These are phyloP conservation scores for Umbelopsis isabellina DNA, from an alignment of 192 early-diverging fungal species.

Conservation along the genomic window DNA sequence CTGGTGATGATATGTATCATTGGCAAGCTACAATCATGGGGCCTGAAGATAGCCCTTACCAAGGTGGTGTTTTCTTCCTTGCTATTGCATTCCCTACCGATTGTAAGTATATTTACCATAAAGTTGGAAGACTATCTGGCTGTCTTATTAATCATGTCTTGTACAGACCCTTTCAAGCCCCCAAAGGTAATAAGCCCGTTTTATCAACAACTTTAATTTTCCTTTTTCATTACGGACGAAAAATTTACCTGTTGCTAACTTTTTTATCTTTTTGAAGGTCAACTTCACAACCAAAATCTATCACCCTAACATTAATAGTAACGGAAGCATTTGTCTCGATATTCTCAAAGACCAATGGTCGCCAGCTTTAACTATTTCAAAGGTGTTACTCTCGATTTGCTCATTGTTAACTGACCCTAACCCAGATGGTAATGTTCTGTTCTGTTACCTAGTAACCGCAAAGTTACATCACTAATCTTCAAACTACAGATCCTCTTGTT, in stretches of 20 bases:
- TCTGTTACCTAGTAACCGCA: not conserved
- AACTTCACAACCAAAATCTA: constrained; percentile 97
- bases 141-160: not conserved
- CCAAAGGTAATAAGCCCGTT: constrained; percentile 72
- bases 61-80: constrained; percentile 96
- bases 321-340: constrained; percentile 97
- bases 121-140: not conserved
- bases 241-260: not conserved
- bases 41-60: constrained; percentile 90
- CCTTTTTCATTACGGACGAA: not conserved
- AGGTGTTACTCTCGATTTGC: constrained; percentile 97
- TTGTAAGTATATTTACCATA: constrained; percentile 47
- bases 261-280: constrained; percentile 53
- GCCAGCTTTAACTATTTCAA: constrained; percentile 97
- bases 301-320: constrained; percentile 99
- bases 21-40: constrained; percentile 99
- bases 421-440: constrained; percentile 57
- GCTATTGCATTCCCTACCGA: constrained; percentile 98
- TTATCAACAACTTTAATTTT: constrained; percentile 26
- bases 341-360: constrained; percentile 99
- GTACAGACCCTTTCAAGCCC: constrained; percentile 83
- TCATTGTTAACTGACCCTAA: constrained; percentile 99
- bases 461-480: not conserved
- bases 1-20: constrained; percentile 90
- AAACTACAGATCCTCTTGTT: constrained; percentile 86